Evolutionary conservation across 805 yeast species (phyloP), one percentile per base, ranked within the genome.

Genomic region (Metschnikowia similis): DNA sequence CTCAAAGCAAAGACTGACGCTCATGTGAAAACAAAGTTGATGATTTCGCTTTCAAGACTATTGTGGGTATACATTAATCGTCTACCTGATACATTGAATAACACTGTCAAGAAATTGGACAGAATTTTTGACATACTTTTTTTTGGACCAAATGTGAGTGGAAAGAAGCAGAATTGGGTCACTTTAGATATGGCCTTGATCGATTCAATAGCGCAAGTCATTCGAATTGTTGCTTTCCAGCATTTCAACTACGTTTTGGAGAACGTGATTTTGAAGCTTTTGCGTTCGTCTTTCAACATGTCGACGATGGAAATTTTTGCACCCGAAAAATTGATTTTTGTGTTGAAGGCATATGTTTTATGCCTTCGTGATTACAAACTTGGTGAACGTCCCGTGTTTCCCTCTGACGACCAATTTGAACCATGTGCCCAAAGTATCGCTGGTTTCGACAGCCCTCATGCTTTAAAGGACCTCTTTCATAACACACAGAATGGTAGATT

Each of bases 21-120:
- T 0, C 76, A 74, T 45, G 72, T 67, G 29, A 81, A 85, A 57
- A 74, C 80, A 0, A 79, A 80, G 2, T 77, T 82, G 39, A 76
- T 87, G 13, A 80, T 81, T 0, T 83, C 91, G 49, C 68, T 85
- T 3, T 77, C 96, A 0, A 71, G 97, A 50, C 71, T 95, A 31
- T 67, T 88, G 0, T 94, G 99, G 99, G 96, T 91, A 0, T 94
- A 87, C 62, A 70, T 90, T 26, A 89, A 84, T 66, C 74, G 98
- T 54, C 82, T 90, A 56, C 81, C 96, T 0, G 99, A 95, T 57
- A 86, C 97, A 0, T 70, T 92, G 57, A 94, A 92, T 63, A 85
- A 87, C 51, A 90, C 96, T 0, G 83, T 91, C 2, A 84, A 90
- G 59, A 85, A 84, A 48, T 73, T 94, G 45, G 96, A 86, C 50